These are phyloP conservation scores for Solanum peruvianum DNA, from an alignment of 257 asterid species.

Conservation along the genomic window DNA sequence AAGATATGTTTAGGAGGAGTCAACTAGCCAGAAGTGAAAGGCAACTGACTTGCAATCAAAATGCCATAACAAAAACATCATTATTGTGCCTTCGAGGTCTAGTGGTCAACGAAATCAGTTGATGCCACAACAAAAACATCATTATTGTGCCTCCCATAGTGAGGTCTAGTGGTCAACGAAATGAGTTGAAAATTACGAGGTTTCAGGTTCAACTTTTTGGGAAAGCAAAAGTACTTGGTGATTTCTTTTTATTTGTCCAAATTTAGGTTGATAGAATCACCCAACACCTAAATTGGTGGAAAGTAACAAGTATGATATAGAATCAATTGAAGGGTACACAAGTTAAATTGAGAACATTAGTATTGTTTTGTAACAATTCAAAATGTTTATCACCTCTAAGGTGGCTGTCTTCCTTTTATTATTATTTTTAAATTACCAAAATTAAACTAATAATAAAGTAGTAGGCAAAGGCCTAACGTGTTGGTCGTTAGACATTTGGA, in stretches of 20 bases:
- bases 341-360: not conserved
- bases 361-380: not conserved
- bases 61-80: not conserved
- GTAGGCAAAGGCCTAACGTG: no score
- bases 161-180: not conserved
- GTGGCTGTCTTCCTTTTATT: not conserved
- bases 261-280: not conserved
- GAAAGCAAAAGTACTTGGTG: not conserved
- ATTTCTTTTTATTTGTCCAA: not conserved
- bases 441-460: no score
- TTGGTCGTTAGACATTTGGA: no score
- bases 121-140: not conserved
- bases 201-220: not conserved
- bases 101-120: not conserved
- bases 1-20: not conserved
- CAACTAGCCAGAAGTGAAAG: not conserved
- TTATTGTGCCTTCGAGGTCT: not conserved
- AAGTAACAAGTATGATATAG: not conserved
- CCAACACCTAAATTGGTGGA: not conserved
- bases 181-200: not conserved
- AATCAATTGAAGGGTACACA: no score
- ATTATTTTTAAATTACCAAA: no score
- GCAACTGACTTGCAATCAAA: not conserved
- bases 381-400: not conserved
- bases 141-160: not conserved